These are phyloP conservation scores for Oemleria cerasiformis DNA, from an alignment of 306 rosid species.

Conservation along the genomic window DNA sequence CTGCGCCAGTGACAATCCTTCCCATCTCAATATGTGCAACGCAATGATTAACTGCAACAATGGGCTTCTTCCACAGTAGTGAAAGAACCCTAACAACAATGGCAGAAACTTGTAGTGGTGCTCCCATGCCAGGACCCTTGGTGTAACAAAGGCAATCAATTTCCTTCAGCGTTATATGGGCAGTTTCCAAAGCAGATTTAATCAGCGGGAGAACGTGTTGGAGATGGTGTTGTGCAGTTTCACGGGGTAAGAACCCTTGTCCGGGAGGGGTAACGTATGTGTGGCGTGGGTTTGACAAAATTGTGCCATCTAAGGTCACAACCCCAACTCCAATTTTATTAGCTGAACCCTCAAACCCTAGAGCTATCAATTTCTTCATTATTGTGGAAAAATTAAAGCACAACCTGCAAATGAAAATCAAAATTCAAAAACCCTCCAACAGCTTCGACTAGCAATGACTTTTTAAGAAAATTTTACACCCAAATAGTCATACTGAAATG, in stretches of 20 bases:
- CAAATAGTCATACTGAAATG: neutral
- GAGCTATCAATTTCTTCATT: conserved; percentile 76
- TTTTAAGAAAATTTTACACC: no score
- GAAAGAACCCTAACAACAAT: conserved; percentile 82
- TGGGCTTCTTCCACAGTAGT: conserved; percentile 84
- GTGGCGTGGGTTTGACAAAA: conserved; percentile 87
- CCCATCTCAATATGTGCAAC: conserved; percentile 99
- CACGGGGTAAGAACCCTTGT: conserved; percentile 92
- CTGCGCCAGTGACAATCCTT: conserved; percentile 84
- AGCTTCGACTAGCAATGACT: neutral
- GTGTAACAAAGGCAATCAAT: conserved; percentile 91
- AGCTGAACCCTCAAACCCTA: conserved; percentile 95
- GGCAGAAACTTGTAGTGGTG: conserved; percentile 82
- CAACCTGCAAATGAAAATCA: conserved; percentile 13
- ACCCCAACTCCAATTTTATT: conserved; percentile 87
- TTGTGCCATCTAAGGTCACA: conserved; percentile 74
- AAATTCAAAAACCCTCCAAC: neutral
- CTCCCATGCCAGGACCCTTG: conserved; percentile 97
- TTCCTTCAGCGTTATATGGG: conserved; percentile 54
- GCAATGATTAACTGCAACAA: conserved; percentile 83
- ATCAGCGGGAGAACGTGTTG: conserved; percentile 72
- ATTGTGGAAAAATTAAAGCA: neutral
- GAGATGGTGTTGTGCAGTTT: conserved; percentile 91
- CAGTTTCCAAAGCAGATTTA: conserved; percentile 65
- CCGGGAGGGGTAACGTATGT: conserved; percentile 94